Conservation (phyloP, 495 filamentous ascomycete species). For the Penicillium nucicola region DNA sequence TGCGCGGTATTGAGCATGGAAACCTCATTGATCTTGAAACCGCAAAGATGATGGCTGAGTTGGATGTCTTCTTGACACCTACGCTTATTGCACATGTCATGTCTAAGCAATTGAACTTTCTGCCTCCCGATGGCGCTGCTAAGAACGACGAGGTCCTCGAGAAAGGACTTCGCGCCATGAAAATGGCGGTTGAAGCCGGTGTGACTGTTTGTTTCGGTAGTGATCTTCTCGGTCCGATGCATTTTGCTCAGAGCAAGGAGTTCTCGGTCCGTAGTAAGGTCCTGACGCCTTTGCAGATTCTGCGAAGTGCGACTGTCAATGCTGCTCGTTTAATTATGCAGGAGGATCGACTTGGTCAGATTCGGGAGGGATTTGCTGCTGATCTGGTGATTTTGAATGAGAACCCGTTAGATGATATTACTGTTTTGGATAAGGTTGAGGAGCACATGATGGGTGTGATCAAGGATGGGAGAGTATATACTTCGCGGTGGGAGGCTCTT, state of each 20-base stretch:
- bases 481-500: conserved; percentile 1
- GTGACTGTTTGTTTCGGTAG: conserved; percentile 53
- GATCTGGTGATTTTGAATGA: conserved; percentile 40
- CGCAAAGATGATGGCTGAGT: conserved; percentile 43
- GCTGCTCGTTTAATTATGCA: conserved; percentile 41
- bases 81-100: conserved; percentile 53
- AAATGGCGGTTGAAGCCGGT: conserved; percentile 44
- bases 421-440: conserved; percentile 42
- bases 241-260: conserved; percentile 45
- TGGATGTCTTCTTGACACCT: conserved; percentile 45
- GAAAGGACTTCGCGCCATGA: conserved; percentile 40
- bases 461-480: conserved; percentile 43
- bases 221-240: conserved; percentile 50
- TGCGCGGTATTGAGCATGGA: conserved; percentile 54
- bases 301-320: conserved; percentile 51
- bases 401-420: conserved; percentile 52
- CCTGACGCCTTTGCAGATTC: conserved; percentile 36
- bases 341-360: conserved; percentile 39
- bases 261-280: conserved; percentile 43
- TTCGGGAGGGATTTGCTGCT: conserved; percentile 36
- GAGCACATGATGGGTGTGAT: conserved; percentile 42
- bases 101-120: conserved; percentile 35
- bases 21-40: conserved; percentile 51
- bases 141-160: conserved; percentile 49
- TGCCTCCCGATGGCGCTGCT: conserved; percentile 31